Evolutionary conservation across 306 rosid species (phyloP), one percentile per base, ranked within the genome.

Genomic region (Acacia crassicarpa): DNA sequence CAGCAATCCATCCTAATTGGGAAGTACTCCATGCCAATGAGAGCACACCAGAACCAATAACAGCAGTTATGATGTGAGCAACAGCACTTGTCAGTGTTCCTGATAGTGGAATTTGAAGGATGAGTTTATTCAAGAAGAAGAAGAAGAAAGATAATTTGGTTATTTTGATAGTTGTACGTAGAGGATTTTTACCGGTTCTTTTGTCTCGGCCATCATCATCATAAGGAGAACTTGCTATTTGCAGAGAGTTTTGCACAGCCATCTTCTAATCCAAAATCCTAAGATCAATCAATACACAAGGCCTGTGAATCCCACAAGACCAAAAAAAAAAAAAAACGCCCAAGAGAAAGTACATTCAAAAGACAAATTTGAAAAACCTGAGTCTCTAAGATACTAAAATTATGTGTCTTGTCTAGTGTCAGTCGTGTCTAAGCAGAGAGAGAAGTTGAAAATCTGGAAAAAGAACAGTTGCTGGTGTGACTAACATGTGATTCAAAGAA

Each of bases 1-100:
- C 94, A 70, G 82, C 94, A 80, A 89, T 86, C 91, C 94, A 93
- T 79, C 97, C 95, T 74, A 91, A 74, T 15, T 87, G 90, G 4
- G 95, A 40, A 78, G 90, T 88, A 46, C 92, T 88, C 95, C 97
- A 93, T 43, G 92, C 94, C 75, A 93, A 86, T 63, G 97, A 91
- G 49, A 93, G 79, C 76, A 93, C 91, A 20, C 97, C 92, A 43
- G 92, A 62, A 53, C 97, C 95, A 70, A 93, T 91, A 65, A 93
- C 94, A 44, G 92, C 95, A 5, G 95, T 91, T 0, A 91, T 90
- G 78, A 93, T 93, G 81, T 93, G 95, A 66, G 95, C 95, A 61
- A 89, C 85, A 35, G 84, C 88, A 78, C 78, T 88, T 83, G 49
- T 70, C 32, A 91, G 35, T 70, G 86, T 91, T 73, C 92, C 92